Percentiles rank a stretch among this genome's conserved stretches.
Evolutionary conservation across 805 yeast genomes (phyloP).

Genomic region (Kluyveromyces nonfermentans): DNA sequence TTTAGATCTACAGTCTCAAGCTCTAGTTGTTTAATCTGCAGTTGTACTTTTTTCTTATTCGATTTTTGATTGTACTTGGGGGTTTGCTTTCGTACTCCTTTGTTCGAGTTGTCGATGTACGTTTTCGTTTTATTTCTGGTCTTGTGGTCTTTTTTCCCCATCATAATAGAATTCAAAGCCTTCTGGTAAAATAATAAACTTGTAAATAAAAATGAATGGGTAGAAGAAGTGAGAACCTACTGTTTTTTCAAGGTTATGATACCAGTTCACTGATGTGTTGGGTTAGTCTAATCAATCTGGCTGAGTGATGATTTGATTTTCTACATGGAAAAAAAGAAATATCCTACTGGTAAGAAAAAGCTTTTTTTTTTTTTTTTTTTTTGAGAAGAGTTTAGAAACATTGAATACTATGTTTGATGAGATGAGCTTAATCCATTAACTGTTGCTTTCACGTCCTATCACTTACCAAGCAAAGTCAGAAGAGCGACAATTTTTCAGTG

Average conservation of each 20-base stretch:
- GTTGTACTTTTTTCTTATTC: background rate
- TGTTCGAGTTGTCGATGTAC: background rate
- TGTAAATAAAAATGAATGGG: no score
- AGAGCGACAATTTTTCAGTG: background rate
- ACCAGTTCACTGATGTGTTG: no score
- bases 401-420: background rate
- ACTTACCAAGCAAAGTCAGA: background rate
- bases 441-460: background rate
- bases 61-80: slow-evolving; percentile 3
- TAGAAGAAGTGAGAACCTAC: no score
- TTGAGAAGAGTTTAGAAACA: background rate
- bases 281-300: no score
- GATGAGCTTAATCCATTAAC: background rate
- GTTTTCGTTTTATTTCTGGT: background rate
- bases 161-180: background rate
- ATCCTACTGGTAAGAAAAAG: background rate
- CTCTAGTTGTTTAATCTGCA: slow-evolving; percentile 2
- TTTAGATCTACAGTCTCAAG: background rate
- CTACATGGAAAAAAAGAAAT: no score
- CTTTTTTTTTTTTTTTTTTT: slow-evolving; percentile 5
- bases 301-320: no score
- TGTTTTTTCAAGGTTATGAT: no score
- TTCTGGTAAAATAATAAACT: no score
- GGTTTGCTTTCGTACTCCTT: slow-evolving; percentile 6
- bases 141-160: slow-evolving; percentile 4